Evolutionary conservation across 352 stramenopile species (phyloP), one percentile per base, ranked within the genome.

Genomic region (Blastocystis sp.): DNA sequence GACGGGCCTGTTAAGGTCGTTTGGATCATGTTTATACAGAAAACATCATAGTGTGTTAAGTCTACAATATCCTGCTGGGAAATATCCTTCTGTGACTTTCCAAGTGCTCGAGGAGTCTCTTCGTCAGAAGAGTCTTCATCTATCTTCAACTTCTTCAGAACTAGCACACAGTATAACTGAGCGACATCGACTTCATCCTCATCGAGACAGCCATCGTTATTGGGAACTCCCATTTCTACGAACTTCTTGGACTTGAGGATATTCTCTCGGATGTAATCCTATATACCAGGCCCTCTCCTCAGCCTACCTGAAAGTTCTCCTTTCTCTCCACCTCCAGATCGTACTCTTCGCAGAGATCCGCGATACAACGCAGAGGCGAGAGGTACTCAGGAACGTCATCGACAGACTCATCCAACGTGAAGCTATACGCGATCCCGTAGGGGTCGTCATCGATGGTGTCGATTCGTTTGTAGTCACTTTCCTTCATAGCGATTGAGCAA

Each of bases 211-310:
- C 70, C 70, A 3, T 20, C 3, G 6, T 66, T 37, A 9, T 80
- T 80, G 0, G 70, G 70, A 9, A 80, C 70, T 34, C 47, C 29
- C 70, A 80, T 80, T 6, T 53, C 3, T 53, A 37, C 15, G 41
- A 66, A 80, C 43, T 80, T 37, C 11, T 61, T 23, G 11, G 34
- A 64, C 70, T 80, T 80, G 18, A 47, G 70, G 20, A 62, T 23
- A 23, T 62, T 62, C n/a, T 80, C 68, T 8, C 68, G 70, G 20
- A 80, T 80, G 54, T 80, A 80, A 3, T 80, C 70, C 70, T 80
- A 80, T 29, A 3, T 26, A 15, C 20, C 11, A 54, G 15, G n/a
- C 3, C 26, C 6, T 8, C 20, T n/a, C 7, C 37, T 64, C 43
- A 9, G 5, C n/a, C 29, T 43, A 80, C 70, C 9, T 62, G 15